These are phyloP conservation scores for Hypoxylon fragiforme DNA, from an alignment of 495 filamentous ascomycete species.

Conservation along the genomic window DNA sequence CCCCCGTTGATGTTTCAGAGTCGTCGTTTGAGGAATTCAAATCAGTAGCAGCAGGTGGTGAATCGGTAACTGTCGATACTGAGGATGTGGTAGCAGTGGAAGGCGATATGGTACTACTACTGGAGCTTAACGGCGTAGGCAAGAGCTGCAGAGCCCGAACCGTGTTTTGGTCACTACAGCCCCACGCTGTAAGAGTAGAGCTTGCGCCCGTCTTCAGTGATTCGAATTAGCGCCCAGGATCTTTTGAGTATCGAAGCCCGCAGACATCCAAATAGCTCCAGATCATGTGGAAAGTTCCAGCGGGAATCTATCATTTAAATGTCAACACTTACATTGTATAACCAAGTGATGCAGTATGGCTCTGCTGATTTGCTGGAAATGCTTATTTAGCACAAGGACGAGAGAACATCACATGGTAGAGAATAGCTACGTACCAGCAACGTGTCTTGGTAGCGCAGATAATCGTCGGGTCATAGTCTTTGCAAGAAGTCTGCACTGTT, in stretches of 20 bases:
- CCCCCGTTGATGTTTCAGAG: constrained; percentile 14
- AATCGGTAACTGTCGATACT: not conserved
- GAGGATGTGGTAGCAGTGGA: constrained; percentile 4
- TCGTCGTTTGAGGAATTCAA: not conserved
- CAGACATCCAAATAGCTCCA: no score
- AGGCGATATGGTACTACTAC: constrained; percentile 7
- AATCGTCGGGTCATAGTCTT: constrained; percentile 24
- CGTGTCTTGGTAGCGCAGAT: constrained; percentile 21
- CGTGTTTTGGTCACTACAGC: constrained; percentile 20
- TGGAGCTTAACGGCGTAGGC: constrained; percentile 23
- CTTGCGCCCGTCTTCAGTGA: constrained; percentile 16
- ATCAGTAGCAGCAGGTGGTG: not conserved
- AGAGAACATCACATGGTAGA: not conserved
- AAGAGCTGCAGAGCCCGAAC: constrained; percentile 19
- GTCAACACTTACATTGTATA: constrained; percentile 23
- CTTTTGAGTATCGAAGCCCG: no score
- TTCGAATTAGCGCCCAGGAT: constrained; percentile 1
- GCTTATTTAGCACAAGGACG: not conserved
- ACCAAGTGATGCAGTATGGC: constrained; percentile 29
- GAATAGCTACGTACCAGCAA: constrained; percentile 16
- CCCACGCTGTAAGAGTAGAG: constrained; percentile 23
- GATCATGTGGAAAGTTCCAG: no score
- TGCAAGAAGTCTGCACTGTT: constrained; percentile 25
- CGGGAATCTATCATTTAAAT: no score
- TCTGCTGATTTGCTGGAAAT: constrained; percentile 10